phyloP scores from a whole-genome alignment of 495 filamentous ascomycete genomes.

The Parachaetomium inaequale region DNA sequence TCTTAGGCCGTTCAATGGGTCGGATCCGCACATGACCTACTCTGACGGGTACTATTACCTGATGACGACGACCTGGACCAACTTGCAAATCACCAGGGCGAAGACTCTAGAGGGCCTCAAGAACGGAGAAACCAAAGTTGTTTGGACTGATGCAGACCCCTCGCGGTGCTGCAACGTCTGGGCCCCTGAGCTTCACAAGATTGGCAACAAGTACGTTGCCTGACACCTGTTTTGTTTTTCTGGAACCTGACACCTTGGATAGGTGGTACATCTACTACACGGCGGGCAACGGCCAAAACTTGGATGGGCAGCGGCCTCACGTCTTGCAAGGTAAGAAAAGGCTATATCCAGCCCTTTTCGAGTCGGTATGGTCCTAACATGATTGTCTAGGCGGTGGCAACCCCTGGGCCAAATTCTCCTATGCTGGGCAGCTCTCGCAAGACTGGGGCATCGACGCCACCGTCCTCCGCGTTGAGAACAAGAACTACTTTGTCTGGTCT shows the following conservation, averaged over 20 bases:
- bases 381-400: constrained; percentile 36
- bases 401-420: constrained; percentile 41
- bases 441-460: constrained; percentile 51
- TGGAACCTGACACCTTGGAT: background rate
- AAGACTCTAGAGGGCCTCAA: constrained; percentile 24
- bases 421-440: constrained; percentile 33
- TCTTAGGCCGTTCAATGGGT: constrained; percentile 1
- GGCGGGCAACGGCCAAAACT: constrained; percentile 21
- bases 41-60: constrained; percentile 4
- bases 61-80: constrained; percentile 8
- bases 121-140: constrained; percentile 41
- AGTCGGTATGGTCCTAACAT: background rate
- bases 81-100: constrained; percentile 4
- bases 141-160: constrained; percentile 40
- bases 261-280: constrained; percentile 45
- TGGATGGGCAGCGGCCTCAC: constrained; percentile 37
- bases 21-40: constrained; percentile 4
- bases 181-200: constrained; percentile 51
- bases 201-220: constrained; percentile 31
- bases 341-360: too few relatives aligned
- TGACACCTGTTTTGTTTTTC: too few relatives aligned
- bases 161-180: constrained; percentile 51
- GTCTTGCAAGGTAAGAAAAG: constrained; percentile 31
- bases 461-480: constrained; percentile 35
- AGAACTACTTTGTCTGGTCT: constrained; percentile 45